phyloP scores from a whole-genome alignment of 495 filamentous ascomycete species.

The Daldinia caldariorum region DNA sequence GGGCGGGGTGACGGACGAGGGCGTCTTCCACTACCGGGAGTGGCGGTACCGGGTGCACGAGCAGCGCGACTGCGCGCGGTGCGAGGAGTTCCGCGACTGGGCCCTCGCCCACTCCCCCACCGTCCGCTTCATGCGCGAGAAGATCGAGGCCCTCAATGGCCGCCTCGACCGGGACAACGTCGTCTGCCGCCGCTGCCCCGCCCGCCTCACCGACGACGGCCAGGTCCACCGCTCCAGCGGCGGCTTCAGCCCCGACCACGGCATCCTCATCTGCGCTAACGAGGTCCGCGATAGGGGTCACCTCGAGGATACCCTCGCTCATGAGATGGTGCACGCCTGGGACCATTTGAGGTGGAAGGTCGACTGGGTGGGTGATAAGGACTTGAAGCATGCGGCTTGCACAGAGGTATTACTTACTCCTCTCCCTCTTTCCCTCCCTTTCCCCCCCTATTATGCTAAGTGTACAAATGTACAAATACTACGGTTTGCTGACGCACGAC shows the following conservation, averaged over 20 bases:
- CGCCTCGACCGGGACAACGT: constrained; percentile 78
- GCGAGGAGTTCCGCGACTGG: constrained; percentile 81
- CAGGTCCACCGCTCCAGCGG: constrained; percentile 64
- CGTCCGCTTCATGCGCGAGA: constrained; percentile 83
- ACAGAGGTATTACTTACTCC: constrained; percentile 83
- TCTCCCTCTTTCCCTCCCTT: neutral
- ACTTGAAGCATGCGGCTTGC: constrained; percentile 88
- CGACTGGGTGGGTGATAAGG: constrained; percentile 73
- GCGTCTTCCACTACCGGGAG: constrained; percentile 74
- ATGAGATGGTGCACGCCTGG: constrained; percentile 98
- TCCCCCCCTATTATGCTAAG: neutral
- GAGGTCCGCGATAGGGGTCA: constrained; percentile 76
- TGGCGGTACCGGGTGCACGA: constrained; percentile 73
- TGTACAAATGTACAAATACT: neutral
- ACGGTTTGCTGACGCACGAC: constrained; percentile 25
- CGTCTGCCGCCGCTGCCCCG: constrained; percentile 77
- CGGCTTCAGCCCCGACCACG: constrained; percentile 83
- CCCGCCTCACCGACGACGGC: constrained; percentile 56
- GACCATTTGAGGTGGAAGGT: constrained; percentile 92
- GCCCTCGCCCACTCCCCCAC: constrained; percentile 83
- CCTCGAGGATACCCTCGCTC: constrained; percentile 91
- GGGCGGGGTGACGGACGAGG: constrained; percentile 73
- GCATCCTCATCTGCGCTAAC: constrained; percentile 92
- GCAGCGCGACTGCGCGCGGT: constrained; percentile 75
- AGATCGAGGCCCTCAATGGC: constrained; percentile 79